Evolutionary conservation across 148 eudicot genomes (phyloP), one percentile per base, ranked within the genome.

Genomic region (Chenopodium quinoa): DNA sequence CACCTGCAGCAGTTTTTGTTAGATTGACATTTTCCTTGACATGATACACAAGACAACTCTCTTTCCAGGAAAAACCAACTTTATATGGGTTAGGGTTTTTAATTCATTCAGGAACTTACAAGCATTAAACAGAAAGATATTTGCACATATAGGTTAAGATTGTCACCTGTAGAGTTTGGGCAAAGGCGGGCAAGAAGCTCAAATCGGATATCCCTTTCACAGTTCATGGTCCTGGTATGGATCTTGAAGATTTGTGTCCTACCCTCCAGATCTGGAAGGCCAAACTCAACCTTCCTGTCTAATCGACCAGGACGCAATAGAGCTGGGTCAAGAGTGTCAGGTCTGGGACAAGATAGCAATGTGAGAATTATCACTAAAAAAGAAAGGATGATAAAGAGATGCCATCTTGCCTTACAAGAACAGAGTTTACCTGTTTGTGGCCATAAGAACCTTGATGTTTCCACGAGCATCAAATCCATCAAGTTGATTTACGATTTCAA

Each of bases 401-500:
- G 14, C 60, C 16, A 19, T 50, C 22, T 44, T 46, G 19, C 68
- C 54, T 16, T 46, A 2, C 56, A 60, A 44, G 9, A 44, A 66
- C 32, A 73, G 32, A 34, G 25, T 23, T 34, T 76, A 95, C 98
- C 97, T 89, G 86, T 92, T 95, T 80, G 98, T 93, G 56, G 97
- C 98, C 98, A 95, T 95, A 27, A 95, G 93, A 71, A 95, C 98
- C 83, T 95, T 95, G 54, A 95, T 92, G 87, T 95, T 95, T 54
- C 99, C 95, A 58, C 95, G 93, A 69, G 97, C 93, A 90, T 95
- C 97, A 83, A 93, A 95, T 16, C 99, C 99, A 88, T 95, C 99
- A 77, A 95, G 94, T 86, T 95, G 99, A 79, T 95, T 95, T 86
- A 95, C 97, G 63, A 95, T 95, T 85, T 95, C 98, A 87, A 95